These are phyloP conservation scores for Teratosphaeria zuluensis DNA, from an alignment of 2,329 filamentous ascomycete genomes.

Conservation along the genomic window DNA sequence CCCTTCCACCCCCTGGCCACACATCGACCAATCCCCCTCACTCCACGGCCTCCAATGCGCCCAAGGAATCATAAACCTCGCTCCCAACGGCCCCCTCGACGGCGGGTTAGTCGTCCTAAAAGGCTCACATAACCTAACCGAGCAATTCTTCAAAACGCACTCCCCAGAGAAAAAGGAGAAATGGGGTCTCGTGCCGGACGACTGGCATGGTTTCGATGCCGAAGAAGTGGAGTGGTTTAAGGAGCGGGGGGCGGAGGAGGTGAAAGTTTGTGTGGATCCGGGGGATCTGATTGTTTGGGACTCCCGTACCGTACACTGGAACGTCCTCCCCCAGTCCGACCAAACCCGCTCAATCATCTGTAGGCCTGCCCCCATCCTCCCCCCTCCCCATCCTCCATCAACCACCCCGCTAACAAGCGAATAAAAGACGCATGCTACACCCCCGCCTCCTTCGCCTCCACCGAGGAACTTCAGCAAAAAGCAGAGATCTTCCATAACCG, in stretches of 20 bases:
- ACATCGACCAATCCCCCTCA: neutral
- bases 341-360: constrained; percentile 10
- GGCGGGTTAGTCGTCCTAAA: constrained; percentile 9
- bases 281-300: constrained; percentile 11
- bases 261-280: constrained; percentile 2
- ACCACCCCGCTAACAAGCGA: too few species aligned
- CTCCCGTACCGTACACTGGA: constrained; percentile 36
- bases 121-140: constrained; percentile 2
- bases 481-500: neutral
- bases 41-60: neutral
- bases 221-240: neutral
- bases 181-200: constrained; percentile 8
- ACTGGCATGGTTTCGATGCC: neutral
- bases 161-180: neutral
- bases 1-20: neutral
- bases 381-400: too few species aligned
- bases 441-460: neutral
- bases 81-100: constrained; percentile 11
- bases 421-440: neutral
- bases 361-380: too few species aligned
- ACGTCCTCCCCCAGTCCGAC: neutral
- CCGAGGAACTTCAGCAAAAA: neutral
- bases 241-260: neutral
- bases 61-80: constrained; percentile 8
- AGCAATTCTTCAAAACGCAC: constrained; percentile 1